A percentile compares a stretch with the other conserved stretches of the same genome.
phyloP scores from a whole-genome alignment of 2,329 filamentous ascomycete species.

The Pseudocercospora pini-densiflorae region DNA sequence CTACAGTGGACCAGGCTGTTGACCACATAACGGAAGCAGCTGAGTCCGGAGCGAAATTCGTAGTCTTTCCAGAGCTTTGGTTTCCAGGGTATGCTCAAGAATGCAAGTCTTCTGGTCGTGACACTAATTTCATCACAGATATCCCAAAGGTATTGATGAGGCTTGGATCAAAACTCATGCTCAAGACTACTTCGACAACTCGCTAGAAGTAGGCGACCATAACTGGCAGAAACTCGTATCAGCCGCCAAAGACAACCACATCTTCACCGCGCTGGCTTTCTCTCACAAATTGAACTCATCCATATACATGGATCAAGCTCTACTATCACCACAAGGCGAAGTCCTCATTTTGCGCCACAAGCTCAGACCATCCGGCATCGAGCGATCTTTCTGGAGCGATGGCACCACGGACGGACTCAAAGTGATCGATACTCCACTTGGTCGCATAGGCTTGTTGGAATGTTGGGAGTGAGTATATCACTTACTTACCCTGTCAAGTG shows the following conservation, averaged over 20 bases:
- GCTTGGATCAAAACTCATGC: neutral
- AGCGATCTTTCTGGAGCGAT: constrained; percentile 4
- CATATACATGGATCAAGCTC: constrained; percentile 9
- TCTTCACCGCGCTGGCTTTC: constrained; percentile 4
- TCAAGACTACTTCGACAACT: constrained; percentile 2
- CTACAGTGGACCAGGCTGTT: neutral
- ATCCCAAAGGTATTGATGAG: neutral
- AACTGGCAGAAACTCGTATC: neutral
- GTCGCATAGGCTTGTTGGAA: constrained; percentile 1
- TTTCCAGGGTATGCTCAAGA: constrained; percentile 5
- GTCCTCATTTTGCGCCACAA: neutral
- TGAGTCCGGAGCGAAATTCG: neutral
- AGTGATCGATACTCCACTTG: neutral
- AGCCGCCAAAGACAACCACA: neutral
- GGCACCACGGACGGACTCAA: neutral
- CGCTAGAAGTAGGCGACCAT: neutral
- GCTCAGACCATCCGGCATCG: constrained; percentile 1
- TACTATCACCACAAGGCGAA: constrained; percentile 5
- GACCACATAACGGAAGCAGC: neutral
- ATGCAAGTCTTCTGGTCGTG: neutral
- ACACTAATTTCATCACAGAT: neutral
- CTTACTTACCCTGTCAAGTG: no score
- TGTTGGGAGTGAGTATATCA: neutral
- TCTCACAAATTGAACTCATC: neutral
- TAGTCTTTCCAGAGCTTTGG: constrained; percentile 9